Base-by-base conservation (phyloP, 768 basidiomycete genomes). In the Crucibulum laeve region DNA sequence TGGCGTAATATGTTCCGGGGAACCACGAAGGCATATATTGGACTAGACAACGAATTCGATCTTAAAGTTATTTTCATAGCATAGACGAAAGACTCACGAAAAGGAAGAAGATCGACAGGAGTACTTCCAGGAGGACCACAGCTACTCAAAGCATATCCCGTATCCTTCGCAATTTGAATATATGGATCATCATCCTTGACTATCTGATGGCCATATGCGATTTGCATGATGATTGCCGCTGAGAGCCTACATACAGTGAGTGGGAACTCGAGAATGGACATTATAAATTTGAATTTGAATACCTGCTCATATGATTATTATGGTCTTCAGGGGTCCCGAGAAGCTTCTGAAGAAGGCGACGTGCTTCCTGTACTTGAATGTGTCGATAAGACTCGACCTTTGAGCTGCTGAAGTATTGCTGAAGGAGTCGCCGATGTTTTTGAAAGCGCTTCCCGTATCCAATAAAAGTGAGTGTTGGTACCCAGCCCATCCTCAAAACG, bases 21-120 rank as follows among this genome's bases (percentile, higher is more conserved):
- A 68, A 36, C 69, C 70, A 71, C 14, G 26, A 45, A 1, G 70
- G 70, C 13, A 71, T 49, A 41, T 70, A 55, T 51, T 59, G 64
- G 39, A 72, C 70, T 72, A 23, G 14, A 32, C 3, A 18, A 14
- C n/a, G n/a, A 25, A n/a, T 25, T 32, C 19, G 19, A 3, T 17
- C 8, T 41, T 14, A 42, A 21, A 32, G 30, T 4, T 10, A 42
- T 18, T 21, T 15, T 26, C 13, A 7, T 24, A 25, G 30, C 15
- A 18, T 21, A 17, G 5, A 25, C 19, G n/a, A 30, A 4, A 33
- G 45, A 14, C 35, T n/a, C 19, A 55, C 54, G 40, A 23, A 53
- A 40, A 11, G 56, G 56, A 15, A 54, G 35, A 26, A 53, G 33
- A 33, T 55, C 53, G 13, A 51, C 49, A 13, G 42, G 36, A 8